phyloP scores from a whole-genome alignment of 1,284 basidiomycete species.

The Pholiota adiposa region DNA sequence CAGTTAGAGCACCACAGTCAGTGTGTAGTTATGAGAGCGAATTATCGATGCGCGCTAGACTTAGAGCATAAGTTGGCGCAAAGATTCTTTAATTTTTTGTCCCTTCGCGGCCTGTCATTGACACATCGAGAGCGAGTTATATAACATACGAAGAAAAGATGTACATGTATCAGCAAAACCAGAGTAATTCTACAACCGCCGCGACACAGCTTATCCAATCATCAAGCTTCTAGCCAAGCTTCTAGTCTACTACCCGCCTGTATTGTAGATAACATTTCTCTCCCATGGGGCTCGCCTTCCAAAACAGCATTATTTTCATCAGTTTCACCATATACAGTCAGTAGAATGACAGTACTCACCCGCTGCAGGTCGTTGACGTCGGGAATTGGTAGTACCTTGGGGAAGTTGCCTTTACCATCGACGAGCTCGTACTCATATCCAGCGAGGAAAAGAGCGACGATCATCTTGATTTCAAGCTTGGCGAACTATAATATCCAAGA shows the following conservation, averaged over 20 bases:
- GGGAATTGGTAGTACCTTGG: slow-evolving; percentile 25
- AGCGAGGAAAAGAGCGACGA: slow-evolving; percentile 34
- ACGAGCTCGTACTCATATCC: slow-evolving; percentile 36
- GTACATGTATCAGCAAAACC: no score
- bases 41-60: no score
- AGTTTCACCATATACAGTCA: background rate
- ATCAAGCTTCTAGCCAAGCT: no score
- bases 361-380: slow-evolving; percentile 32
- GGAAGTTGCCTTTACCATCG: slow-evolving; percentile 27
- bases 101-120: no score
- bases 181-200: no score
- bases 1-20: no score
- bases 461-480: slow-evolving; percentile 39
- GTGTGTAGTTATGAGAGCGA: no score
- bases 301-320: background rate
- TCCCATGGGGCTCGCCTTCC: slow-evolving; percentile 25
- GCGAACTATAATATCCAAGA: slow-evolving; percentile 24
- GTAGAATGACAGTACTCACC: slow-evolving; percentile 13
- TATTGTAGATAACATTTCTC: slow-evolving; percentile 27
- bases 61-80: no score
- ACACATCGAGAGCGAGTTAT: no score
- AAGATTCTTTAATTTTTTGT: no score
- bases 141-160: no score
- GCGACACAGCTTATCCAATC: background rate
- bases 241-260: slow-evolving; percentile 22